These are phyloP conservation scores for Bipolaris victoriae DNA, from an alignment of 2,329 filamentous ascomycete species.

Conservation along the genomic window DNA sequence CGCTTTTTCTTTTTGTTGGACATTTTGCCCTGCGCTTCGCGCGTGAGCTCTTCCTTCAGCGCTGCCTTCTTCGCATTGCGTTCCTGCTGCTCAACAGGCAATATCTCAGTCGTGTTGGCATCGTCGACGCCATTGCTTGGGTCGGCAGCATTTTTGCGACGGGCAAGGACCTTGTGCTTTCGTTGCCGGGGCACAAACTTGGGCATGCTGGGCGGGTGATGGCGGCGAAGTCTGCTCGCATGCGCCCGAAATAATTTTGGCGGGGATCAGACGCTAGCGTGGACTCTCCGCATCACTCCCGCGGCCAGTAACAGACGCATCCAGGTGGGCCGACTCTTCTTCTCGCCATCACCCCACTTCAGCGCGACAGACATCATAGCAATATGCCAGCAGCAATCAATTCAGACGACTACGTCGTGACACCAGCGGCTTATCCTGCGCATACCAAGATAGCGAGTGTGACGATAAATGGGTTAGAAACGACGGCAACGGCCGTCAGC, in stretches of 20 bases:
- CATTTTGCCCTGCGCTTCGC: conserved; percentile 61
- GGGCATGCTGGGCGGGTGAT: conserved; percentile 37
- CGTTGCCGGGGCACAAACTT: conserved; percentile 60
- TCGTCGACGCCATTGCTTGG: conserved; percentile 54
- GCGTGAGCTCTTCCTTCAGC: conserved; percentile 61
- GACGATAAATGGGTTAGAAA: conserved; percentile 69
- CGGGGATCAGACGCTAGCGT: conserved; percentile 35
- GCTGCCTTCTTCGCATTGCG: conserved; percentile 59
- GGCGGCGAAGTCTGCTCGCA: conserved; percentile 15
- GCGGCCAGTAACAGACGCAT: conserved; percentile 12
- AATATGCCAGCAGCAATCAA: conserved; percentile 19
- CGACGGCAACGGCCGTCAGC: conserved; percentile 72
- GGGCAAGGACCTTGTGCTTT: conserved; percentile 69
- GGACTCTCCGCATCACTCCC: conserved; percentile 25
- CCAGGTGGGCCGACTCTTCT: background rate
- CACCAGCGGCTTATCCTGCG: conserved; percentile 68
- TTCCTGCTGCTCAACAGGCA: conserved; percentile 59
- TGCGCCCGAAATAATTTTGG: conserved; percentile 45
- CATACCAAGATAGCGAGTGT: conserved; percentile 62
- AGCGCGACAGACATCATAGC: background rate
- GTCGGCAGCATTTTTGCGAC: conserved; percentile 53
- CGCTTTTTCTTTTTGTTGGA: conserved; percentile 71
- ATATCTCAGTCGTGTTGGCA: conserved; percentile 59
- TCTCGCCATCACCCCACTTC: background rate
- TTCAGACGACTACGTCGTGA: conserved; percentile 30